Base-by-base conservation (phyloP, 306 rosid genomes). In the Hippophae tibetana region DNA sequence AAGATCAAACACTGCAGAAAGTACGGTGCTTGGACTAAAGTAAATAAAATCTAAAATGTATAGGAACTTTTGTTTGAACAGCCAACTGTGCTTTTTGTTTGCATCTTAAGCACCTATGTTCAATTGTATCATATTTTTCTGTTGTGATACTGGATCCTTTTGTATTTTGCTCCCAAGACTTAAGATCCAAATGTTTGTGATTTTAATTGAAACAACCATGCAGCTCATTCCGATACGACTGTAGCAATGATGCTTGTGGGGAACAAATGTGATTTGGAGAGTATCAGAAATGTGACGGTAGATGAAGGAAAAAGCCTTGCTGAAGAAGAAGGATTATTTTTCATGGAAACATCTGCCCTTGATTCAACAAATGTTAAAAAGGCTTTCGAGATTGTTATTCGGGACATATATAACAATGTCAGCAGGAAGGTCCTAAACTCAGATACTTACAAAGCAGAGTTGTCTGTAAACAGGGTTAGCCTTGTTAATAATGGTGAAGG, bases 371-470 rank as follows among this genome's bases (percentile, higher is more conserved):
- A 84, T 47, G 92, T 84, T 1, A 84, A 72, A 60, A 76, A 68
- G 13, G 87, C 92, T 12, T 84, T 84, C 26, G 92, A 84, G 69
- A 74, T 81, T 58, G 87, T 84, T 50, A 84, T 84, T 57, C 62
- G 83, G 57, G 92, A 84, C 71, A 84, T 84, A 58, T 84, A 84
- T 81, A 81, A 64, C 76, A 84, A 81, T 65, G 87, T 81, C 31
- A 84, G 92, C 81, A 71, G 92, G 68, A 84, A 81, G 73, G 92
- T 84, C 11, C 81, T 84, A 52, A 81, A 78, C 69, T 84, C 92
- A 9, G 92, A 84, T 14, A 66, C 87, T 11, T 84, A 84, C 85
- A 81, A 84, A 66, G 82, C 92, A 10, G 92, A 84, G 65, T 77
- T 84, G 65, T 84, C 87, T 1, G 81, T 84, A 43, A 70, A 84